Evolutionary conservation across 2,329 filamentous ascomycete species (phyloP).

Genomic region (Phyllosticta capitalensis): DNA sequence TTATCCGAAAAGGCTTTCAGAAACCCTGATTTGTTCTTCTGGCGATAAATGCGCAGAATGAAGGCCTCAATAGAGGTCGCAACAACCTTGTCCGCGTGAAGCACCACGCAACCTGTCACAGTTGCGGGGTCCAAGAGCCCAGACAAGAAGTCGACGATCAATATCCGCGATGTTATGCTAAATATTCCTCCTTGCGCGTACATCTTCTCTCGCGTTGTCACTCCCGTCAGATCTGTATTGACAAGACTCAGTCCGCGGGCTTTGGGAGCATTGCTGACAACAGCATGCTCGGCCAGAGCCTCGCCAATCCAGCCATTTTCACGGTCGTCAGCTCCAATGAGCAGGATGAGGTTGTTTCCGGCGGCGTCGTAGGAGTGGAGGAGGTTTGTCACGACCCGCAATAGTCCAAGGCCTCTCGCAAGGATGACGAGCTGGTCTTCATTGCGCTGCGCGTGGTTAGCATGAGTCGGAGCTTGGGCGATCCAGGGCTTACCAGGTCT

Average conservation of each 20-base stretch:
- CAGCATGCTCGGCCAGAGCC: conserved; percentile 88
- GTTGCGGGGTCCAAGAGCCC: conserved; percentile 69
- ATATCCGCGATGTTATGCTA: conserved; percentile 89
- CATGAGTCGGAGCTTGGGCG: conserved; percentile 40
- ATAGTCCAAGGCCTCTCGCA: conserved; percentile 81
- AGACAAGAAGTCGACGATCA: conserved; percentile 90
- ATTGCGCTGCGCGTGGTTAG: conserved; percentile 46
- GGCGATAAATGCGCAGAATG: conserved; percentile 84
- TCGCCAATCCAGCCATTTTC: conserved; percentile 98
- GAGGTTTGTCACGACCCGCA: conserved; percentile 89
- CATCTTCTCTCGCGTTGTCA: conserved; percentile 80
- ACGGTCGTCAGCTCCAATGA: conserved; percentile 81
- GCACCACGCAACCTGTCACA: conserved; percentile 74
- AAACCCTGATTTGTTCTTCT: conserved; percentile 89
- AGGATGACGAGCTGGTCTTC: conserved; percentile 93
- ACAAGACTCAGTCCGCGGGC: conserved; percentile 82
- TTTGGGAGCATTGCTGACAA: conserved; percentile 71
- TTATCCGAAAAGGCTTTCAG: conserved; percentile 93
- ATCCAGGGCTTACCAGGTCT: conserved; percentile 18
- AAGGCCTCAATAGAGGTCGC: conserved; percentile 91
- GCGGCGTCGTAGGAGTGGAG: conserved; percentile 94
- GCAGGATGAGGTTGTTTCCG: conserved; percentile 81
- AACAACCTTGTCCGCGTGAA: conserved; percentile 79
- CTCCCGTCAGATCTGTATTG: conserved; percentile 88
- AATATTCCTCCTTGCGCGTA: conserved; percentile 85